Evolutionary conservation across 208 protist species (phyloP), one percentile per base, ranked within the genome.

Genomic region (Phytomonas sp.): DNA sequence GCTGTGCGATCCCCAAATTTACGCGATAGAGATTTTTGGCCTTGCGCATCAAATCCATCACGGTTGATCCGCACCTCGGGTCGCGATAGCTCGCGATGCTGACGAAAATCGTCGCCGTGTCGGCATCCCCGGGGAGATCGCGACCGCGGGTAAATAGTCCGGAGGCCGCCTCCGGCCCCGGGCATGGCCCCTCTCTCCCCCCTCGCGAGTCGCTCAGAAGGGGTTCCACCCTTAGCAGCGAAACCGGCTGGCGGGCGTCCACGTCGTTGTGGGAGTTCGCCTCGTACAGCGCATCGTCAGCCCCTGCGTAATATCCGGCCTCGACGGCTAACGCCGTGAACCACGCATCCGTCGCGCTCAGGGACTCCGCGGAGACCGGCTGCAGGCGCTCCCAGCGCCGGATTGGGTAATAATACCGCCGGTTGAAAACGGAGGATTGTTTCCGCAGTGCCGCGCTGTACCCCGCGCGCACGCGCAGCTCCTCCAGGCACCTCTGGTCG

Each of bases 51-150:
- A 95, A n/a, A 63, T 93, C 75, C 26, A 82, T 31, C n/a, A 97
- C 65, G 14, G 90, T 96, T 64, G 77, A 76, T 62, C 76, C 74
- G 67, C 90, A 95, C 79, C 95, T 80, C 76, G 30, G 70, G 74
- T 98, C 94, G 8, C 93, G 81, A 82, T 87, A 98, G 77, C 87
- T 93, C 10, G 90, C 89, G 42, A 98, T 76, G 42, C 78, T 94
- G 26, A 97, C 76, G 75, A 98, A 98, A 33, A 98, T 84, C n/a
- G 80, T 92, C 30, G 33, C 36, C 34, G 31, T 65, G 34, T 78
- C 71, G 29, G 68, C 69, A 45, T 45, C 64, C 8, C 64, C 66
- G n/a, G 19, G 63, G 16, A 61, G 14, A 37, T 60, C 29, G 49
- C 73, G 70, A 34, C 42, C 74, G 3, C n/a, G n/a, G 32, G 69